Base-by-base conservation (phyloP, 2,329 filamentous ascomycete species). In the Raffaelea ambrosiae region DNA sequence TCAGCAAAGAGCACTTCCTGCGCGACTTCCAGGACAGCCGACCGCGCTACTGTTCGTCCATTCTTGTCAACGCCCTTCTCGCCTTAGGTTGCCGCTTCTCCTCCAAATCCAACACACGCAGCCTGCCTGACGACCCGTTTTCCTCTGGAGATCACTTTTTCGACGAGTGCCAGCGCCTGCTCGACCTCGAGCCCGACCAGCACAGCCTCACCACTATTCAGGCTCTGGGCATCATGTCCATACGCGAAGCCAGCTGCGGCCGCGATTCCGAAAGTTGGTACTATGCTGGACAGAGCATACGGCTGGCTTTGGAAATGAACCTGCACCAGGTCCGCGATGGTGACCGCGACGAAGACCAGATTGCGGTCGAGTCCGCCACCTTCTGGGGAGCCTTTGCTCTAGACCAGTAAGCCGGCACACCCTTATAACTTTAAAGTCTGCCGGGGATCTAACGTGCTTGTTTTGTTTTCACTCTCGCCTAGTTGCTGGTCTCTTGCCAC, bases 131-230 rank as follows among this genome's bases (percentile, higher is more conserved):
- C 54, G 76, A 86, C 56, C 73, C 81, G 3, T 74, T 76, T 49
- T 80, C 81, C 0, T 81, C 83, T 1, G 84, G 85, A 4, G 81
- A 88, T 52, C 78, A 86, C 59, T 89, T 88, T 63, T 88, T 87
- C 62, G 77, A 78, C 46, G 84, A 89, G 60, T 75, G 79, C 8
- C 72, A 76, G 51, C 70, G 80, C 10, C 67, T 88, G 0, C 70
- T 86, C 26, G 68, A 75, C 48, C 66, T 76, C 47, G 74, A 81
- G 53, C 61, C 66, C 2, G 68, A 85, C 50, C 76, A 79, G 46
- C 77, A 85, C 52, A 75, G 63, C 7, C 64, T 88, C 26, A 86
- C 84, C 3, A 87, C 82, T 4, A 81, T 86, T 40, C 85, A 89
- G 65, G 84, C 85, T 2, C 66, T 89, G 18, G 83, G 83, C 5